Base-by-base conservation (phyloP, 306 rosid species). In the Pterocarpus macrocarpus region DNA sequence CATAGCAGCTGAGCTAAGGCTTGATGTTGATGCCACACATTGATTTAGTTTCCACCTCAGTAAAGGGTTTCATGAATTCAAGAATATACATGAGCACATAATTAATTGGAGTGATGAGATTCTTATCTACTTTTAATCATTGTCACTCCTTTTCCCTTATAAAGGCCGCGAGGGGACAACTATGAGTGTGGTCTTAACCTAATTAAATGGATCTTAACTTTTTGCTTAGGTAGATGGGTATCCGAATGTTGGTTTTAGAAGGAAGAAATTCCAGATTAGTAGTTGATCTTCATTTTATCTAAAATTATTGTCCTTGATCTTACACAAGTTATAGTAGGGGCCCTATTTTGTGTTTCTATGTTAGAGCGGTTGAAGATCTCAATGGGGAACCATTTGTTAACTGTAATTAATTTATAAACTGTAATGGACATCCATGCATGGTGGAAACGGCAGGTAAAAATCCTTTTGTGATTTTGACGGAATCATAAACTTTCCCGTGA, bases 401-500 rank as follows among this genome's bases (percentile, higher is more conserved):
- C 22, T 49, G 13, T 76, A 17, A 34, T 69, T 80, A 64, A 5
- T 43, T 47, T 9, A 55, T 47, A 61, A 57, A 69, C 71, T 69
- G 39, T 71, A 59, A 53, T 30, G 39, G 61, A 15, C 17, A 47
- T 7, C 2, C 12, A 45, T 50, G 16, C 56, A 50, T 61, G 58
- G 52, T 14, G 64, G 17, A 63, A 64, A 84, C 33, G 55, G 15
- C 22, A 62, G 67, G 68, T 65, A 49, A 69, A 75, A 66, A 47
- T 67, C 58, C 8, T 52, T 45, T 36, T 41, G 15, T 65, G 69
- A 69, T 13, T 82, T 74, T 73, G 36, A 68, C 11, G 3, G 28
- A 50, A 63, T 69, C 36, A 33, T 7, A 68, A 61, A 28, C 64
- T 50, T 79, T 78, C 86, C 57, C 79, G 79, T 78, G 86, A 78